phyloP scores from a whole-genome alignment of 305 asterid genomes.

The Fraxinus paxiana region DNA sequence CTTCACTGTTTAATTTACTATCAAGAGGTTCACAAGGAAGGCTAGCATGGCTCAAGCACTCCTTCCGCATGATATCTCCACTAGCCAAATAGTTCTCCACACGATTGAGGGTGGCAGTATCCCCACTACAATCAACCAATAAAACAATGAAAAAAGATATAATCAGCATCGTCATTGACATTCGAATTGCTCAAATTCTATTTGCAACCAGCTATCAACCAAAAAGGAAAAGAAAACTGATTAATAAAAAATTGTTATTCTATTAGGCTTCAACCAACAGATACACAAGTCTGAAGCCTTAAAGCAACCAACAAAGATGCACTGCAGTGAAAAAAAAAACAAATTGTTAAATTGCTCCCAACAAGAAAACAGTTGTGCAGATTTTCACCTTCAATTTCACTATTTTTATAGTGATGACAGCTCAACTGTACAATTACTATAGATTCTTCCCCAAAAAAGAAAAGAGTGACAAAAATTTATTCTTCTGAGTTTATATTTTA shows the following conservation, averaged over 20 bases:
- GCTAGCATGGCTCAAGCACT: constrained; percentile 57
- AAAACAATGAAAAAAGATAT: neutral
- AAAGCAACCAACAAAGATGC: neutral
- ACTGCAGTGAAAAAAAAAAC: neutral
- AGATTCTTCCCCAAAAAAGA: neutral
- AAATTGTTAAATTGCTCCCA: neutral
- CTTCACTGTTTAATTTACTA: constrained; percentile 38
- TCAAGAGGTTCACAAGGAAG: constrained; percentile 56
- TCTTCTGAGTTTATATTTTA: neutral
- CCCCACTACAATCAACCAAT: constrained; percentile 42
- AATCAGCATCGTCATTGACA: neutral
- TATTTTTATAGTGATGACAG: neutral
- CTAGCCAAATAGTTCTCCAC: constrained; percentile 50
- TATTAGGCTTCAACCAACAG: neutral
- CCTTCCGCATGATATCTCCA: constrained; percentile 66
- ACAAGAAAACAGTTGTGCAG: neutral
- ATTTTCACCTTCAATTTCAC: neutral
- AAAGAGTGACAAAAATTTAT: neutral
- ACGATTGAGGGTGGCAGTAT: constrained; percentile 36
- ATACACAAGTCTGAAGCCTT: neutral
- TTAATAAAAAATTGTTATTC: neutral
- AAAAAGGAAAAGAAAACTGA: neutral
- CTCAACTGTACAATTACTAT: neutral
- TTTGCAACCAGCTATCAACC: neutral
- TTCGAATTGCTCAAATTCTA: neutral